A percentile compares a stretch with the other conserved stretches of the same genome.
Conservation (phyloP, 148 eudicot species). For the Arbutus unedo region DNA sequence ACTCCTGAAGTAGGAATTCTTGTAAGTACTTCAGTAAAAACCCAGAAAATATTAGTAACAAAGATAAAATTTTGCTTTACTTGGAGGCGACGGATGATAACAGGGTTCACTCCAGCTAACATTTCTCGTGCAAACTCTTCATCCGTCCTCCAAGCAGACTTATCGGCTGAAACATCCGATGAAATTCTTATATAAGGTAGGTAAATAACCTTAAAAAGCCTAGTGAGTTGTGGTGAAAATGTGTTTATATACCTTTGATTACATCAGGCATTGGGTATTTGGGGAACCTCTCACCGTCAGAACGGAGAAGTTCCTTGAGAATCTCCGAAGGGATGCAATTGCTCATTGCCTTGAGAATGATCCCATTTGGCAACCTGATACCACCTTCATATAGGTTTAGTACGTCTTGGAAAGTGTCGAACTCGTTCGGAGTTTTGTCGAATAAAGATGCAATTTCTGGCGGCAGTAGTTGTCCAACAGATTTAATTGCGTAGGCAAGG, state of each 20-base stretch:
- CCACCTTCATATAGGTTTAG: conserved; percentile 60
- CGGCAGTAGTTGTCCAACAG: conserved; percentile 52
- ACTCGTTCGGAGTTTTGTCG: conserved; percentile 70
- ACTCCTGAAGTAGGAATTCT: conserved; percentile 48
- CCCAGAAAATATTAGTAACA: not conserved
- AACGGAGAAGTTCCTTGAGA: conserved; percentile 58
- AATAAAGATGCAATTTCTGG: conserved; percentile 50
- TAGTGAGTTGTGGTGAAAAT: not conserved
- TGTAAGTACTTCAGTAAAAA: not conserved
- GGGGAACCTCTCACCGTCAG: conserved; percentile 57
- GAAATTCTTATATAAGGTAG: not conserved
- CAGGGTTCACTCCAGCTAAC: conserved; percentile 94
- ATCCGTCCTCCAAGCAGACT: conserved; percentile 90
- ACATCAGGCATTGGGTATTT: conserved; percentile 72
- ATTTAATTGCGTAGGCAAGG: conserved; percentile 64
- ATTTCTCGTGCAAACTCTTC: conserved; percentile 93
- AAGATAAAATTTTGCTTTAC: conserved; percentile 29
- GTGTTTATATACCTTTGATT: conserved; percentile 52
- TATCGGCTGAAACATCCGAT: conserved; percentile 42
- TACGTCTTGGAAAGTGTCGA: conserved; percentile 68
- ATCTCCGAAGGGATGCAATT: conserved; percentile 62
- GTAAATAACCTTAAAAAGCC: not conserved
- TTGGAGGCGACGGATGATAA: conserved; percentile 54
- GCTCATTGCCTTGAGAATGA: conserved; percentile 31
- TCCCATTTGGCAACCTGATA: conserved; percentile 37